Base-by-base conservation (phyloP, 2,329 filamentous ascomycete species). In the Fusarium drepaniforme region DNA sequence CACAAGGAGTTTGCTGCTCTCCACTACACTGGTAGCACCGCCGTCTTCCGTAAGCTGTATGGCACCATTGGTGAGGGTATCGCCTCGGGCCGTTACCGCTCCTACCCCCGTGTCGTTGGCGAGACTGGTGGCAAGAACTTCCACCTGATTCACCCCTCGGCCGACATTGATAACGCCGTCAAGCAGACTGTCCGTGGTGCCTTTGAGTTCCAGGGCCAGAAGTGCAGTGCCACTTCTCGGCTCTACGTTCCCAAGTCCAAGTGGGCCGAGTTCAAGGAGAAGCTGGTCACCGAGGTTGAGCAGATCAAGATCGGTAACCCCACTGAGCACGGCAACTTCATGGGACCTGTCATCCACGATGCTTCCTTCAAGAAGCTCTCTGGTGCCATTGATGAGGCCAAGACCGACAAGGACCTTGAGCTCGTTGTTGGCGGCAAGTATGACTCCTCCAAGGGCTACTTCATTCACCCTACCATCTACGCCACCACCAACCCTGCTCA, bases 101-200 rank as follows among this genome's bases (percentile, higher is more conserved):
- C 93, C 78, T 98, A 98, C 84, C 95, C 95, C 56, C 92, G 95
- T 78, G 93, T 97, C 74, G 94, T 97, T 6, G 95, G 94, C 71
- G 95, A 97, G 88, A 97, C 95, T 33, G 94, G 95, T 70, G 95
- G 95, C 82, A 97, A 97, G 90, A 97, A 97, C 88, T 97, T 96
- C 88, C 95, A 97, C 83, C 85, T 97, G 63, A 84, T 97, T 37
- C 94, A 97, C 86, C 86, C 88, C 56, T 92, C 91, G 4, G 95
- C 95, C 44, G 93, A 97, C 77, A 85, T 97, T 60, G 86, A 91
- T 71, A 97, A 96, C 80, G 94, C 94, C 13, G 94, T 90, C 38
- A 88, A 94, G 75, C 93, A 97, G 83, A 97, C 94, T 7, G 90
- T 97, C 37, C 93, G 95, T 66, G 94, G 94, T 58, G 94, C 95